phyloP scores from a whole-genome alignment of 2,329 filamentous ascomycete genomes.

The Penicillium sp. region DNA sequence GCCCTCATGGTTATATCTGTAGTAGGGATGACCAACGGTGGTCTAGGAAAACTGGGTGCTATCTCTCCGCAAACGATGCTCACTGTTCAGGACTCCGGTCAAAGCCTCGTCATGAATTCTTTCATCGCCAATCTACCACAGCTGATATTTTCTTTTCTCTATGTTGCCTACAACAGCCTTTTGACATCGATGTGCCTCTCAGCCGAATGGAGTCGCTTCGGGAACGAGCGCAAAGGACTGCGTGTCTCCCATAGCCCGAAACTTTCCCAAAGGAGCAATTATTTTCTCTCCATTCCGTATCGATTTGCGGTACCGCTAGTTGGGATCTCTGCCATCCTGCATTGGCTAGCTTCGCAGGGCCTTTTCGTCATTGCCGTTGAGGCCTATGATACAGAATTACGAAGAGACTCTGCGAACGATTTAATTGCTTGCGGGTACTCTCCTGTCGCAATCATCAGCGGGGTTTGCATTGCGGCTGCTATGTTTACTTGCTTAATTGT shows the following conservation, averaged over 20 bases:
- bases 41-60: neutral
- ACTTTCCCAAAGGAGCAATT: constrained; percentile 48
- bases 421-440: neutral
- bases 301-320: constrained; percentile 35
- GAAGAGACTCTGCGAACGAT: neutral
- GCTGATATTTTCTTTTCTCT: constrained; percentile 39
- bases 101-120: neutral
- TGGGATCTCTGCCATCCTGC: constrained; percentile 34
- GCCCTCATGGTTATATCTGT: neutral
- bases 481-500: constrained; percentile 19
- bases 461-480: constrained; percentile 5
- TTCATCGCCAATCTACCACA: constrained; percentile 42
- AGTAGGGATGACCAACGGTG: neutral
- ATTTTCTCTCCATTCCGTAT: constrained; percentile 53
- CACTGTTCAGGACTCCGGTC: neutral
- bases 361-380: constrained; percentile 47
- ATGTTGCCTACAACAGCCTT: constrained; percentile 41
- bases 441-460: neutral
- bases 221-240: constrained; percentile 42
- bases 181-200: constrained; percentile 53
- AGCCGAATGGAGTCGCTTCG: constrained; percentile 54
- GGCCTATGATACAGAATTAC: constrained; percentile 17
- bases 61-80: neutral
- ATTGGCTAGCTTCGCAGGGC: constrained; percentile 52
- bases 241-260: constrained; percentile 46